These are phyloP conservation scores for Citrullus mucosospermus DNA, from an alignment of 306 rosid species.

Conservation along the genomic window DNA sequence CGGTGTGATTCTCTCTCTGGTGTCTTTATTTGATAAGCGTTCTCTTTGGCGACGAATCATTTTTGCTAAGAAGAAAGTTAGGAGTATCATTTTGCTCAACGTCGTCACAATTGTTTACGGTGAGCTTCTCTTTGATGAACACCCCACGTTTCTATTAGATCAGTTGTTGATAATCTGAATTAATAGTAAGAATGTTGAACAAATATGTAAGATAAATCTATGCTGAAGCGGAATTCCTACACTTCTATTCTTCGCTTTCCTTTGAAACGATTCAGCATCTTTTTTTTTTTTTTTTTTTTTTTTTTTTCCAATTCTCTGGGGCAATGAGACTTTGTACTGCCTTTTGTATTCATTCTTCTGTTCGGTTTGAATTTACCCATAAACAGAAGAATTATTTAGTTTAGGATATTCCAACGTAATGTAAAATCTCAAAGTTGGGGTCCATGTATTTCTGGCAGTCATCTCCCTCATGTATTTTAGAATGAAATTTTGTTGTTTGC, in stretches of 20 bases:
- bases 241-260: neutral
- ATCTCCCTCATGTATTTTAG: too few species aligned
- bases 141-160: neutral
- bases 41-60: conserved; percentile 36
- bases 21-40: conserved; percentile 26
- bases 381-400: neutral
- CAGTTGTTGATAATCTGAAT: neutral
- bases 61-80: conserved; percentile 44
- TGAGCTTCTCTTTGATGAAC: conserved; percentile 7
- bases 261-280: neutral
- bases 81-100: conserved; percentile 59
- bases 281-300: too few species aligned
- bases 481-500: too few species aligned
- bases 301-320: too few species aligned
- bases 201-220: neutral
- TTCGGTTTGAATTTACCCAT: neutral
- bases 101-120: conserved; percentile 42
- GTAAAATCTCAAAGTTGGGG: neutral
- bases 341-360: neutral
- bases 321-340: neutral
- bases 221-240: neutral
- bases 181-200: neutral
- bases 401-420: neutral
- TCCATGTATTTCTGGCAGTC: neutral
- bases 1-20: conserved; percentile 4